These are phyloP conservation scores for Vaccinium myrtillus DNA, from an alignment of 148 eudicot species.

Conservation along the genomic window DNA sequence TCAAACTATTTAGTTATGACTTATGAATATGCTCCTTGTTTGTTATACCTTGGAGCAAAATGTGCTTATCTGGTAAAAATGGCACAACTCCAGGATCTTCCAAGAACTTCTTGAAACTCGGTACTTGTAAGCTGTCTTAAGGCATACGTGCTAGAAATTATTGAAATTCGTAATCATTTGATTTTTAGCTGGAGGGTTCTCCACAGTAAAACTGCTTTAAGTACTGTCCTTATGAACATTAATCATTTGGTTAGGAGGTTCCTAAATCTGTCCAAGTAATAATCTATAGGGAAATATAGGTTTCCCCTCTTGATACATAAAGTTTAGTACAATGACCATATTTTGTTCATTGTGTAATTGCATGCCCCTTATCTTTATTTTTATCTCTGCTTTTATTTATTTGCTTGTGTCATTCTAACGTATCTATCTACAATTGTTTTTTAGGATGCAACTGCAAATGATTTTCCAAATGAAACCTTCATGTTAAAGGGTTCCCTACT, in stretches of 20 bases:
- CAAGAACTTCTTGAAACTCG: not conserved
- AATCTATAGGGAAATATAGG: not conserved
- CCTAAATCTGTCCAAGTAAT: not conserved
- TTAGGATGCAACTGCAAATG: constrained; percentile 73
- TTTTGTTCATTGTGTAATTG: not conserved
- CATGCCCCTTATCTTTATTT: not conserved
- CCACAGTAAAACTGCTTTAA: not conserved
- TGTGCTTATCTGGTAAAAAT: not conserved
- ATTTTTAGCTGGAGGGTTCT: not conserved
- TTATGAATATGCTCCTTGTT: not conserved
- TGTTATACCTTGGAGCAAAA: not conserved
- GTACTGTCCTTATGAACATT: not conserved
- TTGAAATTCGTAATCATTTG: not conserved
- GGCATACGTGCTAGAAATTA: not conserved
- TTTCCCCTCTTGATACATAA: not conserved
- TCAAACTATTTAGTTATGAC: not conserved
- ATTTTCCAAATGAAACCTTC: constrained; percentile 44
- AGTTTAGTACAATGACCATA: not conserved
- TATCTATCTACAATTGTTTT: constrained; percentile 8
- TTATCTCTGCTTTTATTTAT: not conserved
- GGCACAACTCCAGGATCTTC: not conserved
- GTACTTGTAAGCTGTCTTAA: not conserved
- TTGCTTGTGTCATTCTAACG: not conserved
- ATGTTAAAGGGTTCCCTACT: constrained; percentile 65
- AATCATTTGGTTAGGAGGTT: not conserved